phyloP scores from a whole-genome alignment of 1,284 basidiomycete species.

The Ustilago esculenta region DNA sequence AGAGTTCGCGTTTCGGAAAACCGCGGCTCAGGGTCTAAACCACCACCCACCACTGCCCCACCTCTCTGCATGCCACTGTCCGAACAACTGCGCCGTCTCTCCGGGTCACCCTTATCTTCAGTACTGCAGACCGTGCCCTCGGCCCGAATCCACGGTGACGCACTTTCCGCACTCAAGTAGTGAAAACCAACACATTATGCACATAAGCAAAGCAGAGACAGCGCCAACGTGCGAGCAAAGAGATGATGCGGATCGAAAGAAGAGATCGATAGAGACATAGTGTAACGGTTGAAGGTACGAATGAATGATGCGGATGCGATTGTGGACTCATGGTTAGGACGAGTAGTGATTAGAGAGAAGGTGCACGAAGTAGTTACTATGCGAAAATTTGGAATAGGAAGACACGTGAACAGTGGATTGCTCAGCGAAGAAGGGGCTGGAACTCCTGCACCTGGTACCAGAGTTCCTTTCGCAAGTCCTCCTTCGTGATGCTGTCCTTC shows the following conservation, averaged over 20 bases:
- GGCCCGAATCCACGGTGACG: too few species aligned
- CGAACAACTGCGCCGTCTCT: too few species aligned
- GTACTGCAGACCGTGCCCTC: too few species aligned
- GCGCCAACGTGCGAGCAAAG: too few species aligned
- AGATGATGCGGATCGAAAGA: not conserved
- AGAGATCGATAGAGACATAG: not conserved
- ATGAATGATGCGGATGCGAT: constrained; percentile 2
- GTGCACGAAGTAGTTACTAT: not conserved
- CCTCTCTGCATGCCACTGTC: too few species aligned
- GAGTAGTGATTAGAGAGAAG: constrained; percentile 6
- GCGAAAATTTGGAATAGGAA: not conserved
- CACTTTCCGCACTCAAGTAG: too few species aligned
- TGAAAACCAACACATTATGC: too few species aligned
- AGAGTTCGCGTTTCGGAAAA: constrained; percentile 17
- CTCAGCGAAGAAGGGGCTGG: constrained; percentile 44
- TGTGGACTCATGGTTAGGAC: constrained; percentile 1
- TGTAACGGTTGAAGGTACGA: not conserved
- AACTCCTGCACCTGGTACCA: constrained; percentile 59
- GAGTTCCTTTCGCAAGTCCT: constrained; percentile 56
- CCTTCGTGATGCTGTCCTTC: constrained; percentile 50
- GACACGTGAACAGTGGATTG: constrained; percentile 12
- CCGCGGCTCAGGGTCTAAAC: not conserved
- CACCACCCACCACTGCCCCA: too few species aligned
- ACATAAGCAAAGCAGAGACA: too few species aligned
- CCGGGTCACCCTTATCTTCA: too few species aligned